Evolutionary conservation across 768 basidiomycete genomes (phyloP).

Genomic region (Peribolospora baueri): DNA sequence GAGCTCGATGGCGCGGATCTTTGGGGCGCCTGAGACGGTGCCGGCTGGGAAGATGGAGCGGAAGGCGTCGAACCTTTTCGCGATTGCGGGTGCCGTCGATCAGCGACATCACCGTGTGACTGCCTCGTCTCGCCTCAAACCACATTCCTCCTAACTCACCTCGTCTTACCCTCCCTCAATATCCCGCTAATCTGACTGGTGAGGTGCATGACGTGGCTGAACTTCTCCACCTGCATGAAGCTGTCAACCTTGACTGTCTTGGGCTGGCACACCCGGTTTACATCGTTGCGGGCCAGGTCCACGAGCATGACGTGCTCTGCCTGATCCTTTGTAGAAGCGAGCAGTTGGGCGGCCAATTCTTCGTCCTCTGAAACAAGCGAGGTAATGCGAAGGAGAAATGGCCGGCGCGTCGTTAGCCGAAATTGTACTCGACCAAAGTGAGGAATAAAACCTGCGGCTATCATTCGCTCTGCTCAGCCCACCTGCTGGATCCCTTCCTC

Average conservation of each 20-base stretch:
- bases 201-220: conserved; percentile 92
- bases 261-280: conserved; percentile 87
- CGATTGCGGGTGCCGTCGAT: background rate
- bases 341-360: conserved; percentile 42
- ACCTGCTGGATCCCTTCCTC: conserved; percentile 74
- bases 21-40: conserved; percentile 94
- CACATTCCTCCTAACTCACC: conserved; percentile 26
- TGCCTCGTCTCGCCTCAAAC: no score
- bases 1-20: conserved; percentile 94
- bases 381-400: background rate
- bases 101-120: background rate
- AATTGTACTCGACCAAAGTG: background rate
- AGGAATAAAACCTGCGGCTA: background rate
- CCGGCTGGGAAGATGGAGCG: conserved; percentile 97
- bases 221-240: conserved; percentile 77
- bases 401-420: background rate
- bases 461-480: conserved; percentile 11
- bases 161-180: conserved; percentile 53
- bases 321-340: conserved; percentile 73
- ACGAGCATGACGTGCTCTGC: conserved; percentile 99
- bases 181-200: conserved; percentile 82
- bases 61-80: conserved; percentile 76
- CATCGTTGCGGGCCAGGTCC: conserved; percentile 91
- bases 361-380: conserved; percentile 55
- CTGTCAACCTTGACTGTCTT: conserved; percentile 88